Percentiles rank a stretch among this genome's conserved stretches.
These are phyloP conservation scores for Rubroshorea leprosula DNA, from an alignment of 345 rosid species.

Conservation along the genomic window DNA sequence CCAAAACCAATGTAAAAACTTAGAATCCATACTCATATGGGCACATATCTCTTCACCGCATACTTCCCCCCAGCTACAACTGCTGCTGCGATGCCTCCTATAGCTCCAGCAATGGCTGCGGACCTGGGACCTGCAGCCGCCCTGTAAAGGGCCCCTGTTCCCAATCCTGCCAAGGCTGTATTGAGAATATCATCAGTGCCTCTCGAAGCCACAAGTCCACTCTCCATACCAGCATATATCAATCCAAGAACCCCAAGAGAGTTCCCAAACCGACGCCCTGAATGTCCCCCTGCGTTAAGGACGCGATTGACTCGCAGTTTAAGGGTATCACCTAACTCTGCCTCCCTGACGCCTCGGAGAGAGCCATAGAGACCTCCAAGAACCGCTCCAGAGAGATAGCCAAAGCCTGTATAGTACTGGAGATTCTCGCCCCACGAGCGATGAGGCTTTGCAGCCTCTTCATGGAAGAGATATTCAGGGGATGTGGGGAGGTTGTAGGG, in stretches of 20 bases:
- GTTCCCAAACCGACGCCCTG: neutral
- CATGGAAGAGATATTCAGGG: constrained; percentile 3
- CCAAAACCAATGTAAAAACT: too few relatives aligned
- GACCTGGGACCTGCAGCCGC: neutral
- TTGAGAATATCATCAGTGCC: neutral
- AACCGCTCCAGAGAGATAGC: constrained; percentile 1
- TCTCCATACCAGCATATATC: constrained; percentile 7
- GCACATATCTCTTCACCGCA: neutral
- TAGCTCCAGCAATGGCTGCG: constrained; percentile 2
- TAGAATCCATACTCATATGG: neutral
- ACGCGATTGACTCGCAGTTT: neutral
- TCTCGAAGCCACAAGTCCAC: neutral
- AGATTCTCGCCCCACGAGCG: constrained; percentile 3
- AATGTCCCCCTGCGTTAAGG: neutral
- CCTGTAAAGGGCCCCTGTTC: neutral
- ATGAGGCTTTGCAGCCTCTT: neutral
- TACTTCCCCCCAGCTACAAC: neutral
- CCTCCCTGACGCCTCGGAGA: neutral
- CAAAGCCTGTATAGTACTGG: constrained; percentile 3
- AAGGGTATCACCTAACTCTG: neutral
- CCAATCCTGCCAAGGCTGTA: neutral
- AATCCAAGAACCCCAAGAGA: constrained; percentile 3
- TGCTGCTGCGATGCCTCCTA: neutral
- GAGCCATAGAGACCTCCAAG: neutral
- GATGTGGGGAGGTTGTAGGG: constrained; percentile 3